Evolutionary conservation across 2,329 filamentous ascomycete genomes (phyloP), one percentile per base, ranked within the genome.

Genomic region (Alternaria sp.): DNA sequence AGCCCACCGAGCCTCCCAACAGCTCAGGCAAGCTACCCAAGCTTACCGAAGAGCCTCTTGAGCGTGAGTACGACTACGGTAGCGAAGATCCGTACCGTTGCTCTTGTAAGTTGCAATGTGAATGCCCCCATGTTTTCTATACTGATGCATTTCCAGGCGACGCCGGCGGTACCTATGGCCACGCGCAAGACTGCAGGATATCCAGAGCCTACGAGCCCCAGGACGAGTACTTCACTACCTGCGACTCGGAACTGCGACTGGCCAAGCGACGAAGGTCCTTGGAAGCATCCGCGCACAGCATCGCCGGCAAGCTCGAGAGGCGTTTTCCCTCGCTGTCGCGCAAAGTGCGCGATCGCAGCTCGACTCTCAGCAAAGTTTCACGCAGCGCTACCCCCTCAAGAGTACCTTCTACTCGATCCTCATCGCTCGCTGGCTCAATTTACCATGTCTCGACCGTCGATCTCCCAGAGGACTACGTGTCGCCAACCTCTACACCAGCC

Each of bases 31-130:
- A 92, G 79, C 83, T 97, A 63, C 91, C 92, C 16, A 92, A 95
- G 71, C 91, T 97, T 20, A 87, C 93, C 72, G 94, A 97, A 78
- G 93, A 97, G 72, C 89, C 91, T 2, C 80, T 89, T 43, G 91
- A 94, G 76, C 86, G 85, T 55, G 91, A 91, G 22, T 86, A 89
- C 28, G 84, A 85, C 54, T 82, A 84, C 51, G 80, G 85, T 60
- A 82, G 84, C 60, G 78, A 82, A 48, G 75, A 84, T 49, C 77
- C 85, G 28, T 83, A 69, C 54, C 64, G 67, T 51, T 94, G 91
- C 78, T 85, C 92, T 72, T 93, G 92, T 94, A 88, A 80, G 90
- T 88, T 59, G 30, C 25, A 28, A 48, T 56, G 46, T 52, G 59
- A 44, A 46, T 57, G 38, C 54, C 46, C 61, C 16, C 18, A 16